A percentile compares a stretch with the other conserved stretches of the same genome.
phyloP scores from a whole-genome alignment of 2,329 filamentous ascomycete genomes.

The Colletotrichum sp. region DNA sequence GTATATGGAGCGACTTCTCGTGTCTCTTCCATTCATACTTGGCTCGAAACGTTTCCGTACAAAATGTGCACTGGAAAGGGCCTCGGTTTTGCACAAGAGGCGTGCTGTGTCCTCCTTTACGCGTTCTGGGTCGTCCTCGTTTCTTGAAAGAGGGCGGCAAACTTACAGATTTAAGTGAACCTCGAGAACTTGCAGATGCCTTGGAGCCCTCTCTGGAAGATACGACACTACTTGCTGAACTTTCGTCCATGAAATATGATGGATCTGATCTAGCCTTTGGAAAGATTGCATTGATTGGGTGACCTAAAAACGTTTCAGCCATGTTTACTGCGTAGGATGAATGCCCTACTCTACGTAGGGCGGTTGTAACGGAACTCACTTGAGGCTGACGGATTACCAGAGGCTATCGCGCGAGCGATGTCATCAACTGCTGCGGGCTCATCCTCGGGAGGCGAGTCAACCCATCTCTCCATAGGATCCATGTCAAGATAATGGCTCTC shows the following conservation, averaged over 20 bases:
- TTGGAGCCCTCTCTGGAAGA: slow-evolving; percentile 28
- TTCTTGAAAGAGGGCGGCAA: slow-evolving; percentile 37
- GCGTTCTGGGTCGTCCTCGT: slow-evolving; percentile 44
- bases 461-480: slow-evolving; percentile 65
- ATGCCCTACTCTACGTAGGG: slow-evolving; percentile 62
- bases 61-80: slow-evolving; percentile 72
- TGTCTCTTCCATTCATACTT: slow-evolving; percentile 76
- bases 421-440: slow-evolving; percentile 64
- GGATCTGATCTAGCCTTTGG: not conserved
- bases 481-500: slow-evolving; percentile 55
- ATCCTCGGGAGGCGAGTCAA: slow-evolving; percentile 64
- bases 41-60: slow-evolving; percentile 70
- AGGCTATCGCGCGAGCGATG: slow-evolving; percentile 63
- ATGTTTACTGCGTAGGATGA: slow-evolving; percentile 38
- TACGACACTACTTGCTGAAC: slow-evolving; percentile 10
- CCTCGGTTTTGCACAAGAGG: slow-evolving; percentile 50
- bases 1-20: slow-evolving; percentile 71
- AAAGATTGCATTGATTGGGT: not conserved
- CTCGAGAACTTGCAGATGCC: slow-evolving; percentile 25
- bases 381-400: slow-evolving; percentile 45
- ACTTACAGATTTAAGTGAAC: slow-evolving; percentile 16
- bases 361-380: not conserved
- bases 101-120: slow-evolving; percentile 35
- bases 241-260: slow-evolving; percentile 22
- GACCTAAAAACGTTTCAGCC: not conserved